Evolutionary conservation across 2,329 filamentous ascomycete species (phyloP), one percentile per base, ranked within the genome.

Genomic region (Xylaria sp.): DNA sequence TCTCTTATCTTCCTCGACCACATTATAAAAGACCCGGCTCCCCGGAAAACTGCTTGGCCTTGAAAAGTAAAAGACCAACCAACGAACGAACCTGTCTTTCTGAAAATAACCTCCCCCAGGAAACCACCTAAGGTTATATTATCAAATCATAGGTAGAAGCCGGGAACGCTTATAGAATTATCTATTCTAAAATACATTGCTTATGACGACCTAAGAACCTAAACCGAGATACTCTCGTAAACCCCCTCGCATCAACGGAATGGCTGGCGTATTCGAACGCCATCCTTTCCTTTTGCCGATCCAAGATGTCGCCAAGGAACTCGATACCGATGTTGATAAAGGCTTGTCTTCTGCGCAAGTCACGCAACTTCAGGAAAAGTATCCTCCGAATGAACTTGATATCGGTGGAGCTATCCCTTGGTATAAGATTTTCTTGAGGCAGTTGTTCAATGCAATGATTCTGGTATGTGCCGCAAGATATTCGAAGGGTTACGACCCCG

Each of bases 381-480:
- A 87, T 67, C 87, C 87, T 45, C 76, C 72, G 17, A 92, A 92
- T 73, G 86, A 90, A 66, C 78, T 92, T 18, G 84, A 90, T 41
- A 83, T 90, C 18, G 86, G 80, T 18, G 84, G 81, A 22, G 83
- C 82, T 22, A 85, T 92, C 44, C 82, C 81, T 67, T 80, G 86
- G 88, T 77, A 86, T 64, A 92, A 87, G 63, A 90, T 92, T 39
- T 74, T 92, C 43, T 74, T 88, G 53, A 86, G 87, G 63, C 89
- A 92, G 69, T 71, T 91, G 19, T 83, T 86, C 67, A 92, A 92
- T 76, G 88, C 89, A 53, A 91, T 91, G 89, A 88, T 89, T 52
- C 72, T 91, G 64, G 83, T 84, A 72, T 61, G 81, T 74, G 2
- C 40, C 37, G 1, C 3, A 17, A 38, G 11, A 40, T 5, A 29